A percentile compares a stretch with the other conserved stretches of the same genome.
Conservation (phyloP, 163 green algal species). For the Scenedesmus sp. region DNA sequence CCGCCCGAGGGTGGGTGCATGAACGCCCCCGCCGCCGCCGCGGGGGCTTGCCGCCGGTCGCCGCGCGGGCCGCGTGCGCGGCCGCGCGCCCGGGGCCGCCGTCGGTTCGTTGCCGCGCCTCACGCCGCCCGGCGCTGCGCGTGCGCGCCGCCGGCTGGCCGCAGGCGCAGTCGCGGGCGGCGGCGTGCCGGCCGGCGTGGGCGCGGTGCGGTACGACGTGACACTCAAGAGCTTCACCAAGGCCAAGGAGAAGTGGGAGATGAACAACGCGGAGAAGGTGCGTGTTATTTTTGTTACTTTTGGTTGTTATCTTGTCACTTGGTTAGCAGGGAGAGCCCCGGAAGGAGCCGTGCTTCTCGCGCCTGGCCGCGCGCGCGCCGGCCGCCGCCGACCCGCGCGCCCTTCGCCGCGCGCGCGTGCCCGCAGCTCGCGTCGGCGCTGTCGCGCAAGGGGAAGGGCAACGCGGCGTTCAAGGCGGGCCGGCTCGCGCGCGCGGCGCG, state of each 20-base stretch:
- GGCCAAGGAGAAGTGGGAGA: constrained; percentile 93
- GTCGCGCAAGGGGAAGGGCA: constrained; percentile 78
- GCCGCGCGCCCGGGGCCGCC: not conserved
- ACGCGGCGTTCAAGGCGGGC: constrained; percentile 69
- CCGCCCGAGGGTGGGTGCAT: constrained; percentile 12
- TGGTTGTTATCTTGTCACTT: not conserved
- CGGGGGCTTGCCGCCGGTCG: too few species aligned
- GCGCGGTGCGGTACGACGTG: constrained; percentile 70
- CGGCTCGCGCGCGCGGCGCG: constrained; percentile 37
- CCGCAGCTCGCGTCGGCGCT: constrained; percentile 59
- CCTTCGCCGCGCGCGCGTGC: too few species aligned
- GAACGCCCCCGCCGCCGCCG: not conserved
- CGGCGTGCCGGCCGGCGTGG: constrained; percentile 17
- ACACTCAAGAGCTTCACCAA: constrained; percentile 80
- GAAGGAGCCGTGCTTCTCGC: not conserved
- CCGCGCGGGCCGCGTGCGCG: not conserved
- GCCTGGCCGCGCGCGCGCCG: too few species aligned
- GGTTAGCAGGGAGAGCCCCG: not conserved
- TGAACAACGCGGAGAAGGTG: constrained; percentile 85
- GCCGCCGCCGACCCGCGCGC: too few species aligned
- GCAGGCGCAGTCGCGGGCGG: constrained; percentile 37
- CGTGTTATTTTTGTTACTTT: too few species aligned
- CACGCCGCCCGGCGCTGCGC: too few species aligned
- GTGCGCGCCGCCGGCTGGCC: too few species aligned
- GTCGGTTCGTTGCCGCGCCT: too few species aligned